These are phyloP conservation scores for Corynespora cassiicola DNA, from an alignment of 2,329 filamentous ascomycete genomes.

Conservation along the genomic window DNA sequence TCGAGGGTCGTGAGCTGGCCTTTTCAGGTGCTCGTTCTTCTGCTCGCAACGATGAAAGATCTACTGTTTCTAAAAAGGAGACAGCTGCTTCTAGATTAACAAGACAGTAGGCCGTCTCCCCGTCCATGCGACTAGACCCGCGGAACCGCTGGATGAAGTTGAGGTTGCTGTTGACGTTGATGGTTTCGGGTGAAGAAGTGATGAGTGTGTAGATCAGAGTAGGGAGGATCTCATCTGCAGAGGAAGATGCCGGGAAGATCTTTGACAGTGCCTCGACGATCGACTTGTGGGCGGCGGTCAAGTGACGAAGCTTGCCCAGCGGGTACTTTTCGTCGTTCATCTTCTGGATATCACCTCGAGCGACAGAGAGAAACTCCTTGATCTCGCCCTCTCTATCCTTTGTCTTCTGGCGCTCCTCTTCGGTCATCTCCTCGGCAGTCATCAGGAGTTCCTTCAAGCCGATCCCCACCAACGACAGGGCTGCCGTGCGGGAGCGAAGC, in stretches of 20 bases:
- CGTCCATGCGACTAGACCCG: constrained; percentile 83
- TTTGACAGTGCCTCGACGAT: constrained; percentile 86
- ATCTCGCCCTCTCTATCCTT: constrained; percentile 68
- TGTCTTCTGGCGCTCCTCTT: constrained; percentile 61
- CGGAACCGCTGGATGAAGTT: constrained; percentile 93
- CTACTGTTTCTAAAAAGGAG: constrained; percentile 92
- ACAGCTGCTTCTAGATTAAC: constrained; percentile 96
- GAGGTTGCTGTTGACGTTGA: constrained; percentile 93
- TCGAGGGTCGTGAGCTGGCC: constrained; percentile 54
- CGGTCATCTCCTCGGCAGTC: constrained; percentile 61
- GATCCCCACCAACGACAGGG: constrained; percentile 89
- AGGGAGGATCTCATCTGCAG: constrained; percentile 95
- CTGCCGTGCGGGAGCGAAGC: constrained; percentile 90
- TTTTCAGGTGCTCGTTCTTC: constrained; percentile 74
- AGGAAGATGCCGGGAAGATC: constrained; percentile 75
- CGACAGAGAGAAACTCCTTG: constrained; percentile 72
- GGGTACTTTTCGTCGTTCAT: constrained; percentile 92
- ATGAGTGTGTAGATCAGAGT: constrained; percentile 97
- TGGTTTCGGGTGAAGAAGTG: constrained; percentile 82
- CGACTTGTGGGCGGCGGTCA: constrained; percentile 88
- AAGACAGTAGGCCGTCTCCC: constrained; percentile 93
- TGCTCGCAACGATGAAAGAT: constrained; percentile 83
- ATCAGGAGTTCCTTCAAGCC: constrained; percentile 79
- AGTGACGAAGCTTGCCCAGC: constrained; percentile 85
- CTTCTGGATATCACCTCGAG: constrained; percentile 69